A percentile compares a stretch with the other conserved stretches of the same genome.
Evolutionary conservation across 2,329 filamentous ascomycete genomes (phyloP).

Genomic region (Penicillium sp.): DNA sequence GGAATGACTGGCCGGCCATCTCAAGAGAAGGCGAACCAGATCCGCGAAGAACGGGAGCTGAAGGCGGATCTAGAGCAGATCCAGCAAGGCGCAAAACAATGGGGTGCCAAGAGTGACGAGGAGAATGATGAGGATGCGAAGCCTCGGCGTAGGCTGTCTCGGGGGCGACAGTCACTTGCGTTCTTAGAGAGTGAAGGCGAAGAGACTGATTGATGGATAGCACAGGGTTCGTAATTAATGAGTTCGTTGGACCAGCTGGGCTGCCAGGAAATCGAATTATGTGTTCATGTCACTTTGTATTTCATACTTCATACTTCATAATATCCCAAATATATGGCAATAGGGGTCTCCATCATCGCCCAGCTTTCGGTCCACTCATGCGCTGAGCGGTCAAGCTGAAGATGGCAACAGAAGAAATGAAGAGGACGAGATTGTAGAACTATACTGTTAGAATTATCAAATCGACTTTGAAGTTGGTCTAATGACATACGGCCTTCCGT

Average conservation of each 20-base stretch:
- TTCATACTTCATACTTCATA: conserved; percentile 6
- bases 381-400: conserved; percentile 92
- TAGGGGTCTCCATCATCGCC: conserved; percentile 30
- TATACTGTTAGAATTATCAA: conserved; percentile 19
- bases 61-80: conserved; percentile 81
- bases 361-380: conserved; percentile 56
- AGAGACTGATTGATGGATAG: conserved; percentile 49
- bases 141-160: conserved; percentile 41
- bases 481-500: conserved; percentile 72
- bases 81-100: conserved; percentile 74
- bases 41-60: conserved; percentile 84
- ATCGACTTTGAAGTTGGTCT: neutral
- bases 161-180: conserved; percentile 47
- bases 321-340: conserved; percentile 6
- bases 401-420: conserved; percentile 92
- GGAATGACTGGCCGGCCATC: conserved; percentile 92
- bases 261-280: neutral
- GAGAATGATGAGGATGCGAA: conserved; percentile 41
- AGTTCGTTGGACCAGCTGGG: neutral
- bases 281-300: conserved; percentile 3
- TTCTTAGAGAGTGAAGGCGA: conserved; percentile 72
- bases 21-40: conserved; percentile 76
- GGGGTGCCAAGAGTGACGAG: conserved; percentile 61
- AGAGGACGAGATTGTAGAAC: conserved; percentile 98
- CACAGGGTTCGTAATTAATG: neutral